Base-by-base conservation (phyloP, 2,329 filamentous ascomycete species). In the Graphilbum sp. region DNA sequence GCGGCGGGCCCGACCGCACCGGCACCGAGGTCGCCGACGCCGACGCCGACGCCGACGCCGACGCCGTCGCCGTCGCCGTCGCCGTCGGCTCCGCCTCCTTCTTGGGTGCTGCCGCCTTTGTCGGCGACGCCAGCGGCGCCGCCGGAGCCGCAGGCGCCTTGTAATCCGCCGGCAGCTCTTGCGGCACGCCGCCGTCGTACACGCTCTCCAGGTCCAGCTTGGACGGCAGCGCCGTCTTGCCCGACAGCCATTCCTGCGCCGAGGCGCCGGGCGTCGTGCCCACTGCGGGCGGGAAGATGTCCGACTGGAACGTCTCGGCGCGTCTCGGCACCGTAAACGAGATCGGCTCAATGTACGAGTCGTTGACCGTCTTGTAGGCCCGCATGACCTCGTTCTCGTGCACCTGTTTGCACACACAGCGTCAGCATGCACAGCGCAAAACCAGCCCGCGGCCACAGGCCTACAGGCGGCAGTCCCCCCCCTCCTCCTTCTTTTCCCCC, bases 301-400 rank as follows among this genome's bases (percentile, higher is more conserved):
- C 90, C 43, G 86, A 84, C 62, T 96, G 88, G 74, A 95, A 95
- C 37, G 80, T 85, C 59, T 95, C 86, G 39, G 90, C 84, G 45
- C 90, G 76, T 45, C 90, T 77, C 35, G 90, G 90, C 2, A 96
- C 90, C 39, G 93, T 93, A 63, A 98, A 98, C 2, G 90, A 94
- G 53, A 98, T 82, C 31, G 90, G 90, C 61, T 98, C 90, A 50
- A 98, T 85, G 62, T 93, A 94, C 34, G 65, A 59, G 55, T 98
- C 90, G 59, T 87, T 92, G 57, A 96, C 83, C 0, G 90, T 96
- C 72, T 98, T 98, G 74, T 83, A 98, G 32, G 81, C 87, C 48
- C 87, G 79, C 69, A 93, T 87, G 38, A 95, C 73, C 57, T 98
- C 90, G 55, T 96, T 96, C 48, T 96, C 90, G 59, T 95, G 87